Evolutionary conservation across 352 stramenopile genomes (phyloP), one percentile per base, ranked within the genome.

Genomic region (Blastocystis sp.): DNA sequence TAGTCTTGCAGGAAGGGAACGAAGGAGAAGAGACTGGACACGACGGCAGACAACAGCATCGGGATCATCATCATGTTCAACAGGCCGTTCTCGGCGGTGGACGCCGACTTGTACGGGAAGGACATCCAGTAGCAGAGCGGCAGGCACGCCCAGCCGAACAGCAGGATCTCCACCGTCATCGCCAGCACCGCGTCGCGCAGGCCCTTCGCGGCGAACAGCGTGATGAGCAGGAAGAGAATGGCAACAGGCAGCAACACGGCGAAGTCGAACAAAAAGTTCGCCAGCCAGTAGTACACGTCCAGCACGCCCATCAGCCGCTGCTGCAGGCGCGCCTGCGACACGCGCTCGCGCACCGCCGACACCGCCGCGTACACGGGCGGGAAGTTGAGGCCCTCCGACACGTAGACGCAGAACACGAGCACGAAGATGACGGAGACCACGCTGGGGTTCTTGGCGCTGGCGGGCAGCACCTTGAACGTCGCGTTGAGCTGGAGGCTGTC

Each of bases 41-140:
- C 28, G 7, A 93, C 59, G 0, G 41, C 84, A 19, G 91, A 28
- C 21, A 45, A 9, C 2, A 80, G n/a, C 3, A 91, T 52, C 1
- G 91, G 86, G 81, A 92, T 91, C 89, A 92, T 90, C 38, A 91
- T 62, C 52, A 92, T 88, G 48, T 89, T 92, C 17, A 90, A 89
- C 21, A 88, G 64, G 28, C 34, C 34, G 10, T 88, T 90, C 78
- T 92, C 90, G 41, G 91, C 89, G 2, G 88, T 89, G 21, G 89
- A 74, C 19, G 67, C 52, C 0, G 91, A 82, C 21, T 62, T 88
- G 74, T 91, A 92, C 1, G 89, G n/a, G 66, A 89, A 91, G 28
- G 89, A 90, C 38, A 67, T 77, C 34, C 74, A 87, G 77, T 92
- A 92, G n/a, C 89, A 82, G 86, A 90, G 92, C 0, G 90, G 88